phyloP scores from a whole-genome alignment of 768 basidiomycete species.

The Mycena kentingensis region DNA sequence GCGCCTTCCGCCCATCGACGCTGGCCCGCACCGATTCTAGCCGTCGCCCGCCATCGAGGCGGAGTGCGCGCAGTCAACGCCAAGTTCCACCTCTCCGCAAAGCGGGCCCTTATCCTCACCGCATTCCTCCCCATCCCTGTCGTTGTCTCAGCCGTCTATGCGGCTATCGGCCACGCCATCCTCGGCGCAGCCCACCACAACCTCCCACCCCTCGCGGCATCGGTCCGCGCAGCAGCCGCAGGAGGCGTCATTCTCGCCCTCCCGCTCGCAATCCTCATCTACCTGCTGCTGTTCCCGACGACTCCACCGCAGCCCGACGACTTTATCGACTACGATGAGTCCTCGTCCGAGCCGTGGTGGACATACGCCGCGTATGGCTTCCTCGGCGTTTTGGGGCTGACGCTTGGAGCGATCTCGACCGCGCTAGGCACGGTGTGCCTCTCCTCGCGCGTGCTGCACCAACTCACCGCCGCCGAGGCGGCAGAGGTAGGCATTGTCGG shows the following conservation, averaged over 20 bases:
- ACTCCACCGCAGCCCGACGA: constrained; percentile 31
- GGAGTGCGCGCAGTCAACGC: constrained; percentile 14
- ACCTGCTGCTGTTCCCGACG: constrained; percentile 30
- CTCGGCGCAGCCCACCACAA: constrained; percentile 24
- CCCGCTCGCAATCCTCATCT: constrained; percentile 35
- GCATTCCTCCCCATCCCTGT: constrained; percentile 39
- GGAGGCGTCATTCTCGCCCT: constrained; percentile 38
- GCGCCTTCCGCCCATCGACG: background rate
- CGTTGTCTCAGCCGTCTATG: constrained; percentile 33
- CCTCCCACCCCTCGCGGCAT: constrained; percentile 29
- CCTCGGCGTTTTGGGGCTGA: constrained; percentile 22
- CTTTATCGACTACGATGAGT: constrained; percentile 38
- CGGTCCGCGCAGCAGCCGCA: constrained; percentile 35
- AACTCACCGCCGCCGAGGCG: constrained; percentile 30
- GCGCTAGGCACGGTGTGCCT: constrained; percentile 39
- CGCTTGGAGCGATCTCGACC: constrained; percentile 32
- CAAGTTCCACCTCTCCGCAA: constrained; percentile 7
- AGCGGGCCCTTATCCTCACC: constrained; percentile 15
- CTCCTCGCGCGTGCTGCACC: constrained; percentile 13
- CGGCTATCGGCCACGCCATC: constrained; percentile 34
- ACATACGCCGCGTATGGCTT: constrained; percentile 22
- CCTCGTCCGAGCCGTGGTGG: constrained; percentile 11
- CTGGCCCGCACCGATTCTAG: constrained; percentile 7
- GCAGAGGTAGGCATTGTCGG: constrained; percentile 38
- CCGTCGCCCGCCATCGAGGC: constrained; percentile 9